Evolutionary conservation across 2,329 filamentous ascomycete species (phyloP).

Genomic region (Drechslerella coelobrocha): DNA sequence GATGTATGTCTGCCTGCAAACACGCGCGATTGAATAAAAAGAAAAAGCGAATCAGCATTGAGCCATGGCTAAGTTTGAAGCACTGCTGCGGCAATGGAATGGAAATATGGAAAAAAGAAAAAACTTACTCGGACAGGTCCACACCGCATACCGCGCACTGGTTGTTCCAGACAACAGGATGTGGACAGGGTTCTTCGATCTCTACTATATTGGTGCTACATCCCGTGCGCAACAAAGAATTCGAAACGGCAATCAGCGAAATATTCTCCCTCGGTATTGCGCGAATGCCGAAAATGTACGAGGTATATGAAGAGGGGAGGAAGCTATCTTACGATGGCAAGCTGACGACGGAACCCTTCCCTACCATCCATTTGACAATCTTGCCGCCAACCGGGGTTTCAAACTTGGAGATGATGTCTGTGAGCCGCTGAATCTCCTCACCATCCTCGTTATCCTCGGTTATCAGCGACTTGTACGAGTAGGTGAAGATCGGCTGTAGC

Average conservation of each 20-base stretch:
- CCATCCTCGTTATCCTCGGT: constrained; percentile 73
- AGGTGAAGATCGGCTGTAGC: constrained; percentile 80
- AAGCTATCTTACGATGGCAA: constrained; percentile 62
- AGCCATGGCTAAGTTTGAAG: constrained; percentile 16
- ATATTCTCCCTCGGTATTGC: constrained; percentile 55
- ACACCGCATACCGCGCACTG: constrained; percentile 92
- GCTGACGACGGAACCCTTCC: constrained; percentile 73
- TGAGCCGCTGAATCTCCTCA: constrained; percentile 72
- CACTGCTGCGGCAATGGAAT: background rate
- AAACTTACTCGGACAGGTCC: constrained; percentile 82
- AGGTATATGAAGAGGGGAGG: background rate
- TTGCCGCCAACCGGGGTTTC: constrained; percentile 83
- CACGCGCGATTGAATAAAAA: constrained; percentile 6
- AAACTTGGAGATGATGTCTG: constrained; percentile 78
- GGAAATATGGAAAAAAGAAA: constrained; percentile 15
- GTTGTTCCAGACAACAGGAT: constrained; percentile 88
- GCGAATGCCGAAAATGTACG: background rate
- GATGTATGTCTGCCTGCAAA: constrained; percentile 75
- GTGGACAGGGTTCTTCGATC: constrained; percentile 88
- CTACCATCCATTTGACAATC: constrained; percentile 72
- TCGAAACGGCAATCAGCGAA: constrained; percentile 7
- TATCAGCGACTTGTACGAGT: constrained; percentile 79
- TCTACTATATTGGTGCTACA: constrained; percentile 68
- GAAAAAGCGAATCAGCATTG: background rate
- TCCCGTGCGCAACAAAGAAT: background rate